These are phyloP conservation scores for Rosa chinensis DNA, from an alignment of 306 rosid species.

Conservation along the genomic window DNA sequence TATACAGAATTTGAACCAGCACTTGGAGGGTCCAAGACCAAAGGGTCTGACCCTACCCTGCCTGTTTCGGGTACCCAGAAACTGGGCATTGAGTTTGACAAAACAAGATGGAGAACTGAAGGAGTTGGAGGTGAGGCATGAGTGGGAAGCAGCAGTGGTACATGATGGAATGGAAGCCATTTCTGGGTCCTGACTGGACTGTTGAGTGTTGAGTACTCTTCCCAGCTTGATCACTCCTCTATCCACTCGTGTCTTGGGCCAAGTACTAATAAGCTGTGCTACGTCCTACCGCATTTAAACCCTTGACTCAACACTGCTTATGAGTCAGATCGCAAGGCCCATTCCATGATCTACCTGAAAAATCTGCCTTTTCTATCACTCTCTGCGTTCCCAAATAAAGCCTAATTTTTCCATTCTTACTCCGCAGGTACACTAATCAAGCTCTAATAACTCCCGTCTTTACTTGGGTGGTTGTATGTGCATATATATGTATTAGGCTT, in stretches of 20 bases:
- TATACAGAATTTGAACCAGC: conserved; percentile 84
- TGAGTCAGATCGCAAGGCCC: no score
- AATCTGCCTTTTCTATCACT: no score
- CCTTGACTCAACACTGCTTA: no score
- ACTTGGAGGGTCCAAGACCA: conserved; percentile 65
- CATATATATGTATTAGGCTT: no score
- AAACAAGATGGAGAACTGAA: conserved; percentile 24
- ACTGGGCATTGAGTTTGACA: conserved; percentile 39
- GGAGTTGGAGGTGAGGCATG: conserved; percentile 41
- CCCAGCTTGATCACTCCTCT: conserved; percentile 21
- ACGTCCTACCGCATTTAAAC: neutral
- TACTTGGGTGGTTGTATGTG: no score
- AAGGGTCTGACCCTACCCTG: conserved; percentile 42
- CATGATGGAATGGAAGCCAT: conserved; percentile 77
- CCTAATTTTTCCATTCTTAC: no score
- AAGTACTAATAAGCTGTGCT: conserved; percentile 20
- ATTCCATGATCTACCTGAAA: no score
- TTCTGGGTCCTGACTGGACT: conserved; percentile 18
- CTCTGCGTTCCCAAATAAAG: no score
- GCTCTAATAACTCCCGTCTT: no score
- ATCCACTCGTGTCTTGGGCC: conserved; percentile 41
- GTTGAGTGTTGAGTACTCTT: neutral
- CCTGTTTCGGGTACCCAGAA: conserved; percentile 45
- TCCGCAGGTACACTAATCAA: no score
- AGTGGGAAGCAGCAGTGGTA: conserved; percentile 29